These are phyloP conservation scores for Suillus paluster DNA, from an alignment of 768 basidiomycete species.

Conservation along the genomic window DNA sequence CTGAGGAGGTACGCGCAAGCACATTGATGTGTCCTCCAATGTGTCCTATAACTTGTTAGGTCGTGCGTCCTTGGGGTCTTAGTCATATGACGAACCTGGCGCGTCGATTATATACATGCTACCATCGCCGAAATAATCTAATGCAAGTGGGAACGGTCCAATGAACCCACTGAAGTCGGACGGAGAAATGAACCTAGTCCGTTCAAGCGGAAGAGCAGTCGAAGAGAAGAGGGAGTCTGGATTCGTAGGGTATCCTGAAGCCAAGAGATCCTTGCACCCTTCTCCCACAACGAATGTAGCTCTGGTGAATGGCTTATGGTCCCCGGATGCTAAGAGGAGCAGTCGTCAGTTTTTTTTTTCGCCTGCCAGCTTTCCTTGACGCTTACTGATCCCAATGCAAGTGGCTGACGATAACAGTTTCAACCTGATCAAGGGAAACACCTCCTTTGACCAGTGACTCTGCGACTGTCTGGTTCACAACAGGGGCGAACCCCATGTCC, in stretches of 20 bases:
- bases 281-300: constrained; percentile 51
- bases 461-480: constrained; percentile 34
- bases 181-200: constrained; percentile 38
- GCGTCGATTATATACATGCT: constrained; percentile 58
- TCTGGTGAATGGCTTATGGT: constrained; percentile 45
- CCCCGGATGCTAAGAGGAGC: constrained; percentile 52
- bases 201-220: constrained; percentile 38
- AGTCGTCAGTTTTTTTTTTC: constrained; percentile 45
- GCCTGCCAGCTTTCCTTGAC: constrained; percentile 39
- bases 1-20: constrained; percentile 53
- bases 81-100: constrained; percentile 30
- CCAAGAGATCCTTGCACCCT: constrained; percentile 36
- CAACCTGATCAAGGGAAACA: constrained; percentile 43
- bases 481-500: constrained; percentile 21
- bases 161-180: constrained; percentile 40
- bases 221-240: constrained; percentile 34
- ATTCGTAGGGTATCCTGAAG: constrained; percentile 44
- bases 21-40: constrained; percentile 54
- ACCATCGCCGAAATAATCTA: constrained; percentile 59
- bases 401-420: constrained; percentile 51
- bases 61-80: background rate
- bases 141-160: constrained; percentile 51
- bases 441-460: constrained; percentile 54
- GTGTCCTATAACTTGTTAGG: constrained; percentile 36
- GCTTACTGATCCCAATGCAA: constrained; percentile 53